Evolutionary conservation across 1,139 yeast genomes (phyloP), one percentile per base, ranked within the genome.

Genomic region (Yamadazyma dendronema): DNA sequence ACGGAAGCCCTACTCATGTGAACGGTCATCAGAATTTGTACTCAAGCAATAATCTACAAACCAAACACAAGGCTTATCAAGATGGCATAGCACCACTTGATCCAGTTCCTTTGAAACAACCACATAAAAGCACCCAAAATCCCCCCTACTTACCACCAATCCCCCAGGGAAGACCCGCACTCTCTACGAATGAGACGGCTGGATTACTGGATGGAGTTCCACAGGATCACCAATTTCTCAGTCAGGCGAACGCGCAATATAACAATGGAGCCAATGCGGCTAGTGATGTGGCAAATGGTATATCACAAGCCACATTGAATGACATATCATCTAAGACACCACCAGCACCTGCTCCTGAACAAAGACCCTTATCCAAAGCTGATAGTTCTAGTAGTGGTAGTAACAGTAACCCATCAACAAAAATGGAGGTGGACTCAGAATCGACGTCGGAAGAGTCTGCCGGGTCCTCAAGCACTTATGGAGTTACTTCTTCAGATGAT

Each of bases 31-130:
- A 19, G 6, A 35, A 34, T 26, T 31, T 35, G 3, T 38, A 39
- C 12, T 28, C 40, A n/a, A 17, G 26, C 15, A 28, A 28, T n/a
- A 21, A 33, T 12, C 24, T 36, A n/a, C 39, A 36, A 11, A 17
- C 40, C 28, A 47, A 42, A 14, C 48, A 44, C 32, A 35, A 43
- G 25, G 43, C 45, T 16, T 56, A 46, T 39, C 54, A 49, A 19
- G 54, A 55, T 31, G 62, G 59, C 0, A 40, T 56, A 17, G 47
- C 43, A 13, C 61, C 63, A 0, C 28, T 52, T n/a, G 52, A 48
- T n/a, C 56, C 61, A 2, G 46, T 50, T 5, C 59, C 56, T 3
- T 17, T 35, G 21, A 27, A 32, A 13, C 33, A 34, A 13, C 34
- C 13, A 8, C 26, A 27, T 13, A 26, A n/a, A 11, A 6, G 13